Evolutionary conservation across 768 basidiomycete species (phyloP).

Genomic region (Panaeolus cyanescens): DNA sequence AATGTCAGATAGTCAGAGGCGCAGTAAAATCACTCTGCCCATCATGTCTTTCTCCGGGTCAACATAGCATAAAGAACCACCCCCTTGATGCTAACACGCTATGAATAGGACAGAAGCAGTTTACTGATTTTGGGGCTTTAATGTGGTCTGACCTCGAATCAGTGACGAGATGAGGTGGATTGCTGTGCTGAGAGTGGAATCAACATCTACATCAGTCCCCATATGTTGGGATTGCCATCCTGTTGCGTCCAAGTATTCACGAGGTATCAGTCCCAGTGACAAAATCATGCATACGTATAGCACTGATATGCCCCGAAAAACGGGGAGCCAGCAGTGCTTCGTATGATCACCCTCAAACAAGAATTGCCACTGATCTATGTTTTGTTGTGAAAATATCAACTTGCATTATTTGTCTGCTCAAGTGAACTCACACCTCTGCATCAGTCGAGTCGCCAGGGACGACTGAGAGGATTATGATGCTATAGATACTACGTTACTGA

Average conservation of each 20-base stretch:
- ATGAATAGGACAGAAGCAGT: background rate
- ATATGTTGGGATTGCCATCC: background rate
- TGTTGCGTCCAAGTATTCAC: background rate
- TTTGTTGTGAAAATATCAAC: too few relatives aligned
- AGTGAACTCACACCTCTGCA: too few relatives aligned
- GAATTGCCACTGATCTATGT: too few relatives aligned
- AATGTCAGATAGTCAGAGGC: background rate
- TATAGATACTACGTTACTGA: background rate
- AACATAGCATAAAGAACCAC: constrained; percentile 2
- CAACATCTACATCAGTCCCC: background rate
- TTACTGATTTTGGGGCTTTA: background rate
- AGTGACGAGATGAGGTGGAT: background rate
- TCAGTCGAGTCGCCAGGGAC: too few relatives aligned
- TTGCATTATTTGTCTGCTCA: too few relatives aligned
- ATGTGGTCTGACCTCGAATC: background rate
- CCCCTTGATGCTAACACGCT: background rate
- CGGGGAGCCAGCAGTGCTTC: background rate
- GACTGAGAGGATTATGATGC: too few relatives aligned
- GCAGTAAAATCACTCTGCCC: background rate
- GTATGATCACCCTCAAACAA: background rate
- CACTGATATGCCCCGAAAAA: background rate
- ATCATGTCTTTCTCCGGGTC: constrained; percentile 1
- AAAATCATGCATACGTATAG: background rate
- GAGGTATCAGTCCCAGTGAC: background rate
- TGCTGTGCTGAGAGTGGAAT: background rate